Conservation (phyloP, 2,329 filamentous ascomycete genomes). For the Chaetomium strumarium region DNA sequence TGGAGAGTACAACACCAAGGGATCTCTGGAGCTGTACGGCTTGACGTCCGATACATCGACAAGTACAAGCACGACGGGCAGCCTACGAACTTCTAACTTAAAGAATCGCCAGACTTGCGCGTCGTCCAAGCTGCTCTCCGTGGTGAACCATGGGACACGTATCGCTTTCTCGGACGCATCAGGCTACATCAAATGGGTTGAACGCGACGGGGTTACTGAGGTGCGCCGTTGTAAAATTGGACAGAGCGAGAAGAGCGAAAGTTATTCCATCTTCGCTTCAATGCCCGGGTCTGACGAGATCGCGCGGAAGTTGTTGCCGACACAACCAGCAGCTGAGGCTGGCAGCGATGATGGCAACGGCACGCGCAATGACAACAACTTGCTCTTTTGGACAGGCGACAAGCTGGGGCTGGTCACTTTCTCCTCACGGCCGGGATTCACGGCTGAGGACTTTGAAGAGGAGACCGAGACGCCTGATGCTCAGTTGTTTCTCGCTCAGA, state of each 20-base stretch:
- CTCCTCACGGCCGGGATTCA: slow-evolving; percentile 45
- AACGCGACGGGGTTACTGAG: slow-evolving; percentile 69
- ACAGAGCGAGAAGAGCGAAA: slow-evolving; percentile 43
- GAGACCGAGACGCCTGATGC: slow-evolving; percentile 33
- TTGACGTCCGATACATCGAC: slow-evolving; percentile 35
- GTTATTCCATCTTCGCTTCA: slow-evolving; percentile 45
- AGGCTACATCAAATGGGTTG: slow-evolving; percentile 83
- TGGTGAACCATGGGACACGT: slow-evolving; percentile 73
- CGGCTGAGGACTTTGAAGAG: slow-evolving; percentile 46
- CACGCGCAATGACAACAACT: slow-evolving; percentile 52
- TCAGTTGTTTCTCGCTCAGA: slow-evolving; percentile 45
- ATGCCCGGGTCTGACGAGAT: slow-evolving; percentile 61
- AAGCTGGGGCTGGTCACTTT: slow-evolving; percentile 68
- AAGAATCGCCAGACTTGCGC: slow-evolving; percentile 82
- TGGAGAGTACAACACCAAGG: slow-evolving; percentile 87
- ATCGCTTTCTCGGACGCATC: slow-evolving; percentile 80
- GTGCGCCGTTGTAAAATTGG: slow-evolving; percentile 51
- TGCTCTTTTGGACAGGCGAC: slow-evolving; percentile 86
- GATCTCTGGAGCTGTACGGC: slow-evolving; percentile 82
- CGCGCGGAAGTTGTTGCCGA: slow-evolving; percentile 72
- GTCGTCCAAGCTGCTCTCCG: slow-evolving; percentile 72
- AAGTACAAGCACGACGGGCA: slow-evolving; percentile 24
- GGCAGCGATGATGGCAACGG: slow-evolving; percentile 16
- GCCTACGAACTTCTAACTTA: slow-evolving; percentile 46
- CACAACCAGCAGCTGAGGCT: slow-evolving; percentile 33